phyloP scores from a whole-genome alignment of 106 monocot genomes.

The Dioscorea alata region DNA sequence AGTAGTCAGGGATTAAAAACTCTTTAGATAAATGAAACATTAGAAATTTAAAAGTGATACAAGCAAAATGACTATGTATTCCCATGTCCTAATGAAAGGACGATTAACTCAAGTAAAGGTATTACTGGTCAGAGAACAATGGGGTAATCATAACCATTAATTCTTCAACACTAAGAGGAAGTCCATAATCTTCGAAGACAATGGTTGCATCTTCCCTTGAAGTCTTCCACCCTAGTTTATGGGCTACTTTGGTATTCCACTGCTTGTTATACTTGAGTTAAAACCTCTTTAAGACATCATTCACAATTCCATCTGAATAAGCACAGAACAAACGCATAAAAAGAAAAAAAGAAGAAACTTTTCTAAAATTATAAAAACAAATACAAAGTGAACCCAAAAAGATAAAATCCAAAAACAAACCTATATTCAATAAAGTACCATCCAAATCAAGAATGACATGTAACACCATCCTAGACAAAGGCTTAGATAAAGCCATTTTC shows the following conservation, averaged over 20 bases:
- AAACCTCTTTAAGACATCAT: slow-evolving; percentile 50
- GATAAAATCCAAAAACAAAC: slow-evolving; percentile 11
- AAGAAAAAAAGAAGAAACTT: background rate
- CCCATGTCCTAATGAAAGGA: background rate
- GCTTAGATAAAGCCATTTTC: slow-evolving; percentile 55
- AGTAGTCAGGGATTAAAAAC: background rate
- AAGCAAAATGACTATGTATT: background rate
- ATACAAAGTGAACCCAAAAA: background rate
- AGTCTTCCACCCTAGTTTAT: slow-evolving; percentile 73
- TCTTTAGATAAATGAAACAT: background rate
- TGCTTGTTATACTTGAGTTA: slow-evolving; percentile 66
- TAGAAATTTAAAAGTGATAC: background rate
- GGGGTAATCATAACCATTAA: slow-evolving; percentile 60
- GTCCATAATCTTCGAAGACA: slow-evolving; percentile 70
- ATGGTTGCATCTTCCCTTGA: slow-evolving; percentile 59
- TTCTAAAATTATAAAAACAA: background rate
- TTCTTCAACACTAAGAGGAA: slow-evolving; percentile 68
- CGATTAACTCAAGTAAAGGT: background rate
- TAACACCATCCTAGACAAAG: slow-evolving; percentile 37
- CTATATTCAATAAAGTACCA: slow-evolving; percentile 92
- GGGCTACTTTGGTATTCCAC: slow-evolving; percentile 58
- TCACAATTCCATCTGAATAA: slow-evolving; percentile 68
- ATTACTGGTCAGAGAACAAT: slow-evolving; percentile 62
- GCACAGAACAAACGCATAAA: background rate
- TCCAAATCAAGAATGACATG: slow-evolving; percentile 93